These are phyloP conservation scores for Podaxis sp. DNA, from an alignment of 768 basidiomycete genomes.

Conservation along the genomic window DNA sequence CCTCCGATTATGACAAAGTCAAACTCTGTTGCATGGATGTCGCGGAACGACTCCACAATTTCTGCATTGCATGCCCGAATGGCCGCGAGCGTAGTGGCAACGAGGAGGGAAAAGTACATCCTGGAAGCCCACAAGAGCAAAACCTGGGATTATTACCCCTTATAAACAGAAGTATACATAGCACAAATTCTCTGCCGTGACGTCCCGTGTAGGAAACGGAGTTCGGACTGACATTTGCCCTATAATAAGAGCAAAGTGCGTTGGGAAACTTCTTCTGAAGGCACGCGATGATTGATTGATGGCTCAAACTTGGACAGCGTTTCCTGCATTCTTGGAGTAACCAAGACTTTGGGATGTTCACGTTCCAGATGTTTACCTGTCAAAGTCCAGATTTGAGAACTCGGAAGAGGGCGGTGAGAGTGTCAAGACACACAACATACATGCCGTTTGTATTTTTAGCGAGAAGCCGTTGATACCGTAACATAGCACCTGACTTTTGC, in stretches of 20 bases:
- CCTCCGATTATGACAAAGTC: constrained; percentile 19
- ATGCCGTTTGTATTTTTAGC: neutral
- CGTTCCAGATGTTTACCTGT: neutral
- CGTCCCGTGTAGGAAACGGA: neutral
- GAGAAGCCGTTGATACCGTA: neutral
- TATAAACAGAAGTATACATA: neutral
- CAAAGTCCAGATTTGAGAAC: neutral
- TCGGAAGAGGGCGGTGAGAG: neutral
- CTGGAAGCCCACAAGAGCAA: neutral
- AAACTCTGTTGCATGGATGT: constrained; percentile 3
- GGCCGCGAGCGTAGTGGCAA: neutral
- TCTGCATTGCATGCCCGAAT: neutral
- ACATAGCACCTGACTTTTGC: neutral
- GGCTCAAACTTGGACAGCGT: neutral
- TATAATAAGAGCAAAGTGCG: neutral
- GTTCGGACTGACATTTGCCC: neutral
- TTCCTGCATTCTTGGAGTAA: neutral
- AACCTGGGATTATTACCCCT: neutral
- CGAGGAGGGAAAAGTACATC: constrained; percentile 1
- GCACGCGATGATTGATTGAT: neutral
- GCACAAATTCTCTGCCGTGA: neutral
- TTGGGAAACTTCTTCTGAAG: neutral
- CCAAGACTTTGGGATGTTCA: neutral
- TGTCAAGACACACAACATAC: neutral
- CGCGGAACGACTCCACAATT: constrained; percentile 8